phyloP scores from a whole-genome alignment of 1,139 yeast genomes.

The Pichia kudriavzevii region DNA sequence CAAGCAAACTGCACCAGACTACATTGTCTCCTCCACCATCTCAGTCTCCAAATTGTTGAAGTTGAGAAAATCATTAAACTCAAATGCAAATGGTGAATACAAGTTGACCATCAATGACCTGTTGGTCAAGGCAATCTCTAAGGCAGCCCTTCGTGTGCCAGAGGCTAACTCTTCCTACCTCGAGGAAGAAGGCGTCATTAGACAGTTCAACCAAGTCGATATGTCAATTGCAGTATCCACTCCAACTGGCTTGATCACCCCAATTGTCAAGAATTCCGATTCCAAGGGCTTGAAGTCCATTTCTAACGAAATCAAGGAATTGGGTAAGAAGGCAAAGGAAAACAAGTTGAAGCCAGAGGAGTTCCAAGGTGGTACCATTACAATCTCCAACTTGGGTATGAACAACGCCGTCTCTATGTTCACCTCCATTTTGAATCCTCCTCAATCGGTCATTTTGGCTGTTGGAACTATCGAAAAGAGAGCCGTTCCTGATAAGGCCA shows the following conservation, averaged over 20 bases:
- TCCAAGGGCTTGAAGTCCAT: slow-evolving; percentile 77
- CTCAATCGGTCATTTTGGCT: slow-evolving; percentile 91
- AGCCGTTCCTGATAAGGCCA: slow-evolving; percentile 86
- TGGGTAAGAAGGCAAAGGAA: slow-evolving; percentile 93
- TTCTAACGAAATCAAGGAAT: slow-evolving; percentile 78
- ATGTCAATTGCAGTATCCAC: slow-evolving; percentile 98
- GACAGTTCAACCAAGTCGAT: slow-evolving; percentile 88
- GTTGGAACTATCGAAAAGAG: slow-evolving; percentile 88
- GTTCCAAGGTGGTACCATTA: slow-evolving; percentile 98
- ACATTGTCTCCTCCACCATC: slow-evolving; percentile 80
- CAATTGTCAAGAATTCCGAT: slow-evolving; percentile 85
- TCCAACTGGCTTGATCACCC: slow-evolving; percentile 94
- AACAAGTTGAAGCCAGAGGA: slow-evolving; percentile 92
- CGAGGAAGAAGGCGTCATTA: slow-evolving; percentile 79
- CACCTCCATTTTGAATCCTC: slow-evolving; percentile 97
- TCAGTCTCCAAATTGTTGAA: slow-evolving; percentile 87
- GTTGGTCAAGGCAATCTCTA: slow-evolving; percentile 87
- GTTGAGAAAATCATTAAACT: slow-evolving; percentile 84
- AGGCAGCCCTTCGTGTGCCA: slow-evolving; percentile 86
- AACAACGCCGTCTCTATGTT: slow-evolving; percentile 85
- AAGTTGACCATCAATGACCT: slow-evolving; percentile 91
- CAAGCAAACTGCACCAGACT: slow-evolving; percentile 81
- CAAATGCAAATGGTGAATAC: slow-evolving; percentile 79
- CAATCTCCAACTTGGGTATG: slow-evolving; percentile 98
- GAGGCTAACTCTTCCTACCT: slow-evolving; percentile 93